Evolutionary conservation across 2,329 filamentous ascomycete genomes (phyloP), one percentile per base, ranked within the genome.

Genomic region (Alternaria sp.): DNA sequence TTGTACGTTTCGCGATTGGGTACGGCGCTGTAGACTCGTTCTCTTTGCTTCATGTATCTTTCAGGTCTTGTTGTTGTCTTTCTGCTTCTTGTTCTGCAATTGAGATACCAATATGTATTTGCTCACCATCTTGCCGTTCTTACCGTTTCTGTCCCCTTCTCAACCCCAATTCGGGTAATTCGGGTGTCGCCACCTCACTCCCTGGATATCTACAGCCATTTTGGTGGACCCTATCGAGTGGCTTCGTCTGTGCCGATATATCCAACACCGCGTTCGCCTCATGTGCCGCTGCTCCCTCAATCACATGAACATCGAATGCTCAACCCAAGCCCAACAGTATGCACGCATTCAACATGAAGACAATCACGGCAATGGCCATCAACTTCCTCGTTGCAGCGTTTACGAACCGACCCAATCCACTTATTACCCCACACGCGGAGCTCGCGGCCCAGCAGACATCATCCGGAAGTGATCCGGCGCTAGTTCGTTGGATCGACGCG

Each of bases 401-500:
- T 4, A 20, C 25, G 26, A n/a, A 25, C 25, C 25, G n/a, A 18
- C 2, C 23, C 10, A 15, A 49, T 49, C 25, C 46, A 49, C 46
- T 67, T 28, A 67, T 73, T 41, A 75, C 72, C 15, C 64, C 70
- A 28, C 65, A 58, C 14, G 64, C 69, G 55, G 57, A 69, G 58
- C 66, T 75, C 50, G 61, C 63, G 28, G 57, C 58, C 25, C 65
- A 70, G 43, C 71, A 72, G 59, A 49, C n/a, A 18, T 26, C 47
- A 50, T 30, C 47, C 47, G 46, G 63, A 12, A 55, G 26, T 15
- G 66, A 74, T 65, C 67, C 70, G 23, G 66, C 71, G 25, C 49
- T 71, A 25, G 60, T 74, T 50, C 71, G 71, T 14, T 75, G 61
- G 47, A 56, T 74, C 43, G 71, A 68, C 57, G 66, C 67, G 44